Evolutionary conservation across 176 grass and related monocot genomes (phyloP).

Genomic region (Cymbopogon citratus): DNA sequence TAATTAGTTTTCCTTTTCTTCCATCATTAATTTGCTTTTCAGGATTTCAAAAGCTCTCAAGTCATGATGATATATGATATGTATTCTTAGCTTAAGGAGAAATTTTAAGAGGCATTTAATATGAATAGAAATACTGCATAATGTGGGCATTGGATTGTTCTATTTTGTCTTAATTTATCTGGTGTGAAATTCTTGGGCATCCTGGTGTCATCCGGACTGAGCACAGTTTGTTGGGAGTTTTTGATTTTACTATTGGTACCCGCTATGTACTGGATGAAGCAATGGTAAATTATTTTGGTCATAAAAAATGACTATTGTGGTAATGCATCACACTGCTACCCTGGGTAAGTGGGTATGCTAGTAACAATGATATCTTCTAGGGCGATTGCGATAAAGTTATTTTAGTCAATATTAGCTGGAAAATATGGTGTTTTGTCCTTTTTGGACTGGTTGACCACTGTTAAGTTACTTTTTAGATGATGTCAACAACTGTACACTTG

Average conservation of each 20-base stretch:
- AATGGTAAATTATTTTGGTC: not conserved
- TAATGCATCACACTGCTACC: not conserved
- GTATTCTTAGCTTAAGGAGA: not conserved
- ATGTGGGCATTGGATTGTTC: not conserved
- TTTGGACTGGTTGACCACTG: not conserved
- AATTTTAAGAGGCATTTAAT: not conserved
- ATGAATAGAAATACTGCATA: not conserved
- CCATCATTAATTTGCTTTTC: not conserved
- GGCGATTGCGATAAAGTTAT: not conserved
- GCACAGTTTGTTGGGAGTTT: not conserved
- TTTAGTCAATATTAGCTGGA: not conserved
- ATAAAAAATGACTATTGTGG: not conserved
- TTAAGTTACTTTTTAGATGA: slow-evolving; percentile 3
- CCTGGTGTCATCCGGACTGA: not conserved
- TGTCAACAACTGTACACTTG: not conserved
- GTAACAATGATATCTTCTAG: not conserved
- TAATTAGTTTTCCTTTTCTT: not conserved
- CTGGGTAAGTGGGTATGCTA: not conserved
- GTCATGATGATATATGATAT: not conserved
- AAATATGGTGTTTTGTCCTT: not conserved
- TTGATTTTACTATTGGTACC: not conserved
- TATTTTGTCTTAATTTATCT: not conserved
- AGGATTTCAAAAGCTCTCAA: not conserved
- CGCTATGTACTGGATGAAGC: not conserved
- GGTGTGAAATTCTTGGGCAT: not conserved